phyloP scores from a whole-genome alignment of 2,329 filamentous ascomycete species.

The Colletotrichum sp. region DNA sequence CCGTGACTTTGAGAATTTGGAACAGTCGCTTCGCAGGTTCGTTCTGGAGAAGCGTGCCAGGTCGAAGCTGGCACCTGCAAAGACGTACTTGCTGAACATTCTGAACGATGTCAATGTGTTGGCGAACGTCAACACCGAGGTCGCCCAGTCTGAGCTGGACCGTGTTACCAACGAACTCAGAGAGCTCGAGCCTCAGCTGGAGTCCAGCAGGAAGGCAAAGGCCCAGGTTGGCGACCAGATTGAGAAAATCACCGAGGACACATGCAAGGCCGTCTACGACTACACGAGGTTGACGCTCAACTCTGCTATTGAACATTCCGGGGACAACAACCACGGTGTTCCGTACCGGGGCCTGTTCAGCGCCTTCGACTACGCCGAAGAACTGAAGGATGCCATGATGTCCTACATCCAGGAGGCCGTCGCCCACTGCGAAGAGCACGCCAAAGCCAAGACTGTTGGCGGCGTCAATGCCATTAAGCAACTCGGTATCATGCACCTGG shows the following conservation, averaged over 20 bases:
- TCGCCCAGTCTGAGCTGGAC: conserved; percentile 84
- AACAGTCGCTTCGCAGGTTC: conserved; percentile 87
- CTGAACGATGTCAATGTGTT: conserved; percentile 85
- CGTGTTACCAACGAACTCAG: conserved; percentile 81
- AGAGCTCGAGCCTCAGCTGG: conserved; percentile 83
- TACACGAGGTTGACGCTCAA: conserved; percentile 79
- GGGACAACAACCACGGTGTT: conserved; percentile 79
- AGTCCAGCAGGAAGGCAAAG: conserved; percentile 81
- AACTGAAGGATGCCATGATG: conserved; percentile 90
- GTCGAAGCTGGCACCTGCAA: conserved; percentile 93
- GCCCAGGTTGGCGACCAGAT: conserved; percentile 81
- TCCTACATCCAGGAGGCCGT: conserved; percentile 85
- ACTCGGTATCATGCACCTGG: conserved; percentile 85
- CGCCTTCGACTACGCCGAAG: conserved; percentile 91
- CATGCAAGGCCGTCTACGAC: conserved; percentile 84
- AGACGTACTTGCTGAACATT: conserved; percentile 94
- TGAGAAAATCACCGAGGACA: conserved; percentile 82
- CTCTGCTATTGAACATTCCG: conserved; percentile 76
- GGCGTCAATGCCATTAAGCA: conserved; percentile 90
- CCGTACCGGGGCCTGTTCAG: conserved; percentile 85
- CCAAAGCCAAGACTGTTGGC: conserved; percentile 75
- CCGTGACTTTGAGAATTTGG: conserved; percentile 87
- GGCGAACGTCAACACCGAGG: conserved; percentile 85
- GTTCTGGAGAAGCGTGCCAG: conserved; percentile 94
- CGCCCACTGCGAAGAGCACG: conserved; percentile 80